Evolutionary conservation across 192 early-diverging fungal genomes (phyloP), one percentile per base, ranked within the genome.

Genomic region (Chytriomyces sp.): DNA sequence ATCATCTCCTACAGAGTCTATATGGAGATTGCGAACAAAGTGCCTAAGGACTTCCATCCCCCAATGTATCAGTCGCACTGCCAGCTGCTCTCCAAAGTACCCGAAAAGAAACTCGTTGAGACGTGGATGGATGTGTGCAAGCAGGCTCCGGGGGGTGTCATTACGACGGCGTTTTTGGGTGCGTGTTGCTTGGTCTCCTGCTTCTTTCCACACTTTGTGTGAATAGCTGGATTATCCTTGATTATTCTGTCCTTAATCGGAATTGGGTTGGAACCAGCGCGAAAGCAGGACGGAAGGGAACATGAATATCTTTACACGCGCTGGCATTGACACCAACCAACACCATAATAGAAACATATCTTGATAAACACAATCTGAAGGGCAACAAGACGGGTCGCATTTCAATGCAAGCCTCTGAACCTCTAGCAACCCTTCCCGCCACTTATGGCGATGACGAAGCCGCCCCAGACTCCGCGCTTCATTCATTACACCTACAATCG

Each of bases 61-160:
- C 84, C 84, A 5, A 74, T 81, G 80, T 86, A 81, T 44, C 84
- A 86, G 60, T 76, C 73, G 7, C 84, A 86, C 57, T 86, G 84
- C 60, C 84, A 86, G 74, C 66, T 86, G n/a, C 73, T 86, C 4
- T 78, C 81, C 4, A 86, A 83, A 70, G 81, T 86, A 14, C 84
- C 84, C 39, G n/a, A 39, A 40, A 77, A 81, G 49, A 78, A 81
- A 56, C 73, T 86, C 30, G 81, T 83, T 3, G 79, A 86, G 19
- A 71, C 68, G 14, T 86, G 84, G 84, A 44, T 80, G 5, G 81
- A 83, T 55, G 81, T 82, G 5, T 83, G 82, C 53, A 38, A 64
- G 7, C 59, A 81, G 25, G 79, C 81, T 19, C 81, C 78, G 0
- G 67, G 71, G 14, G 81, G 81, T n/a, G 74, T 83, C 32, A 81